phyloP scores from a whole-genome alignment of 1,284 basidiomycete species.

The Somion occarium region DNA sequence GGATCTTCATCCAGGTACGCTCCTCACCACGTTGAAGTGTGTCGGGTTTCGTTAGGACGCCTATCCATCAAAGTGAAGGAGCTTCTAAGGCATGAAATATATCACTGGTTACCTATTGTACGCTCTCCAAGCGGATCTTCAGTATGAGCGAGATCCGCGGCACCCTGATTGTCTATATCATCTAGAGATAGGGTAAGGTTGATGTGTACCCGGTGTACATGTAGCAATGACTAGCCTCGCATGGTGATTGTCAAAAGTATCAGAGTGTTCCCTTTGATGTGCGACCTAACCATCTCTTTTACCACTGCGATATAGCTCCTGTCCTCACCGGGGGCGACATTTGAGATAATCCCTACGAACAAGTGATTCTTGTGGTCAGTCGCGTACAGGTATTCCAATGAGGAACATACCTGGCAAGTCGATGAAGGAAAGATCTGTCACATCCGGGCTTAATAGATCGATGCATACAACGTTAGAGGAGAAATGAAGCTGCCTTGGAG shows the following conservation, averaged over 20 bases:
- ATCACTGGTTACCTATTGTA: constrained; percentile 12
- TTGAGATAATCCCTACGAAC: constrained; percentile 13
- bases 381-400: no score
- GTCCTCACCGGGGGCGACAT: constrained; percentile 14
- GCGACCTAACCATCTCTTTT: constrained; percentile 13
- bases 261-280: constrained; percentile 16
- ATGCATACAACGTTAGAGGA: constrained; percentile 62
- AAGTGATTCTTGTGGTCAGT: no score
- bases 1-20: constrained; percentile 1
- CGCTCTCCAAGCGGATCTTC: constrained; percentile 11
- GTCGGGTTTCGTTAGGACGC: constrained; percentile 9
- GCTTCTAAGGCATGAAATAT: not conserved
- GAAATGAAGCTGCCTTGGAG: constrained; percentile 42
- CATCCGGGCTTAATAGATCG: constrained; percentile 61
- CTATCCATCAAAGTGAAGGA: not conserved
- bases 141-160: constrained; percentile 10
- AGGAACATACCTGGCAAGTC: constrained; percentile 55
- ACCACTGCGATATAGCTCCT: constrained; percentile 13
- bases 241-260: constrained; percentile 17
- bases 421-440: constrained; percentile 68
- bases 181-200: constrained; percentile 3
- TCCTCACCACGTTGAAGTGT: constrained; percentile 4
- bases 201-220: not conserved
- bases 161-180: constrained; percentile 17
- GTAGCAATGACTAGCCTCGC: constrained; percentile 7